Conservation (phyloP, 208 protist species). For the Phytomonas sp. region DNA sequence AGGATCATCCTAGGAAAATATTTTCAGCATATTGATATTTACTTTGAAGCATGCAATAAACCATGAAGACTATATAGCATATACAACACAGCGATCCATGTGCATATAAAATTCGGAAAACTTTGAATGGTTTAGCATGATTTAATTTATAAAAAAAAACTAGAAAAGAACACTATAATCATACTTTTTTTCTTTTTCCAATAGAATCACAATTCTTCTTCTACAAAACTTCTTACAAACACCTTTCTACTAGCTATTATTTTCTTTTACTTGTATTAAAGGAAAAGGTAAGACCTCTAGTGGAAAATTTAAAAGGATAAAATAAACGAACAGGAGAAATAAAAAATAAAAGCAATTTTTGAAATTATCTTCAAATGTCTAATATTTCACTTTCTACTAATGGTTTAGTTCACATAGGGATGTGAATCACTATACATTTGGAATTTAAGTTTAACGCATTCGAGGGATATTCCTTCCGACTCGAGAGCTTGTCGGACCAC, state of each 20-base stretch:
- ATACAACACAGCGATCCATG: background rate
- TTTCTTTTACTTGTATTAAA: background rate
- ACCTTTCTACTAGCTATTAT: background rate
- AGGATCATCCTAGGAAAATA: background rate
- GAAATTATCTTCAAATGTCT: background rate
- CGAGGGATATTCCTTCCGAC: background rate
- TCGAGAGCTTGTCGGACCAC: constrained; percentile 9
- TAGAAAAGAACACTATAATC: background rate
- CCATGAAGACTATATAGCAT: background rate
- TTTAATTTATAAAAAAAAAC: constrained; percentile 1
- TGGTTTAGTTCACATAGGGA: background rate
- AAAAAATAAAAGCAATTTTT: background rate
- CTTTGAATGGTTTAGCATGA: background rate
- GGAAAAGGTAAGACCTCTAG: background rate
- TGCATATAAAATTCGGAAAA: background rate
- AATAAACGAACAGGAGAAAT: background rate
- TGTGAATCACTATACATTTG: background rate
- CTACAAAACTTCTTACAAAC: background rate
- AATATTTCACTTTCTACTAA: background rate
- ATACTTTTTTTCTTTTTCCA: background rate
- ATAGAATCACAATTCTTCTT: background rate
- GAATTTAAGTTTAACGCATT: background rate
- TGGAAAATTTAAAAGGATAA: background rate
- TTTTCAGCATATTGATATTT: background rate
- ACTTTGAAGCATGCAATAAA: background rate